Base-by-base conservation (phyloP, 768 basidiomycete species). In the Serendipita indica region DNA sequence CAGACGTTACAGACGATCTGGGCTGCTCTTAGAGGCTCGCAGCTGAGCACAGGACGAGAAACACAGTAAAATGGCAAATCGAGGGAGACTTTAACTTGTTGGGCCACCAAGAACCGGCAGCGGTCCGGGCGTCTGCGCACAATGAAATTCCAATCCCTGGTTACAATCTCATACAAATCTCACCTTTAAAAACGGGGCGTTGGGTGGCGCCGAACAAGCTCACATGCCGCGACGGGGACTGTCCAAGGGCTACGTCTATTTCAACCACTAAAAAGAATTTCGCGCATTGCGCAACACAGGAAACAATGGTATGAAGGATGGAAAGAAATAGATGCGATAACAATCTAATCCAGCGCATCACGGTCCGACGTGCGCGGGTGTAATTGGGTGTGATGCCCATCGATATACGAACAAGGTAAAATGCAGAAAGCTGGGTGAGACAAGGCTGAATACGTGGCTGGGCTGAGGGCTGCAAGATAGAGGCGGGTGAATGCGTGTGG, bases 1-100 rank as follows among this genome's bases (percentile, higher is more conserved):
- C 30, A 37, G 57, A 46, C 45, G 49, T n/a, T 52, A 35, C 32
- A 56, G 39, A 39, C 57, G 30, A 12, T 33, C 33, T 39, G 18
- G 22, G 39, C 25, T 33, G 58, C 39, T 16, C 46, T 2, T 14
- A 30, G 30, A 32, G 46, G 13, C 58, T 37, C 22, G 39, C 28
- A 39, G 57, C 18, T 22, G 33, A 34, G 18, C 33, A 30, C 57
- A 57, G 54, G 43, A 46, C 43, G 43, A 46, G 28, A 18, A 46
- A 20, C 18, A n/a, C 43, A n/a, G n/a, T 46, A 18, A 46, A 39
- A 18, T 13, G 13, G 18, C 37, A 18, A 13, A 39, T n/a, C n/a
- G n/a, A n/a, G n/a, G n/a, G n/a, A n/a, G n/a, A n/a, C n/a, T n/a
- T n/a, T n/a, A n/a, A n/a, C n/a, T n/a, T n/a, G n/a, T n/a, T n/a